Percentiles rank a stretch among this genome's conserved stretches.
phyloP scores from a whole-genome alignment of 495 filamentous ascomycete species.

The Geoglossum glabrum region DNA sequence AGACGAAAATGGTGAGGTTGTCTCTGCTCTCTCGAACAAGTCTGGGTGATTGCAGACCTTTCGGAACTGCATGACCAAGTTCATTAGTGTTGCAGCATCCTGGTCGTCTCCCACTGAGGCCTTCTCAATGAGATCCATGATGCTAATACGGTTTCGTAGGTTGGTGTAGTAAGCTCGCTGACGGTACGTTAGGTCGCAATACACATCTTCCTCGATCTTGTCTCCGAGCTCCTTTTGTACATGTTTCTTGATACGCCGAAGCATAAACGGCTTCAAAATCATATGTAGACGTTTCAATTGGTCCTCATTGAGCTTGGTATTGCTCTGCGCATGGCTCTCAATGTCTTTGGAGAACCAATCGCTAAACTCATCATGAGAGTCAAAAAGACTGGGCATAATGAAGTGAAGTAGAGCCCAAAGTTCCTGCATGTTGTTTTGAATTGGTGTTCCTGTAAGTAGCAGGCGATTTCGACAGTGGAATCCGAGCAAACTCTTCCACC shows the following conservation, averaged over 20 bases:
- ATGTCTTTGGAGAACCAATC: constrained; percentile 99
- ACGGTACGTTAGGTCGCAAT: constrained; percentile 91
- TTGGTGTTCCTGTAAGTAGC: constrained; percentile 86
- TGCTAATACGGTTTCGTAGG: constrained; percentile 86
- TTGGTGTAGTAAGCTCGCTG: constrained; percentile 89
- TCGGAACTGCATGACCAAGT: constrained; percentile 98
- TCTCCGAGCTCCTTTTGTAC: constrained; percentile 97
- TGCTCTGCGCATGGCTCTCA: constrained; percentile 93
- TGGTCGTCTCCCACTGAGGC: constrained; percentile 83
- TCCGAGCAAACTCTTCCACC: constrained; percentile 87
- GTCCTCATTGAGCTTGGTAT: constrained; percentile 95
- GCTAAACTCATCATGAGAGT: constrained; percentile 97
- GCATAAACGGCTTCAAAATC: constrained; percentile 99
- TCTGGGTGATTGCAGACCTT: constrained; percentile 99
- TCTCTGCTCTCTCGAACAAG: constrained; percentile 87
- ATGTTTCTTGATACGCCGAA: constrained; percentile 96
- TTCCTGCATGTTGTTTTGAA: constrained; percentile 99
- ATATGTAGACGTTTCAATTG: constrained; percentile 92
- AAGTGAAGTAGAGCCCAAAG: constrained; percentile 95
- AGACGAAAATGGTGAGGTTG: constrained; percentile 62
- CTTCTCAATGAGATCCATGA: constrained; percentile 97
- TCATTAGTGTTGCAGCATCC: constrained; percentile 93
- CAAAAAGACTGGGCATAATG: constrained; percentile 97
- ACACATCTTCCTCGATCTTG: constrained; percentile 92
- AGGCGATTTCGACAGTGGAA: constrained; percentile 94